Conservation (phyloP, 1,139 yeast genomes). For the Hemisphaericaspora subhashii region DNA sequence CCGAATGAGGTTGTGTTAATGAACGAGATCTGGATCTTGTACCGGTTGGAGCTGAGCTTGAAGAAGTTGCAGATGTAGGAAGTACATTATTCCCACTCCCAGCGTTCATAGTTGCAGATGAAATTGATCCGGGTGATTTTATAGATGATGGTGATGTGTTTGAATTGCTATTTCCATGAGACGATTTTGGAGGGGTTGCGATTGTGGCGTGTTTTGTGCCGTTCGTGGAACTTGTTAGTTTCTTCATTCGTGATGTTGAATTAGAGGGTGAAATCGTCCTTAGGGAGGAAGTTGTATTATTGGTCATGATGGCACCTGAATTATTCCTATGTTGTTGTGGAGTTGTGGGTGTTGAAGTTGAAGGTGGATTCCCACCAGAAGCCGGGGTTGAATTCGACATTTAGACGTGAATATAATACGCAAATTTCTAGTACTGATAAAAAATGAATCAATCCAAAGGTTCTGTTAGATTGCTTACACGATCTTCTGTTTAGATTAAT, state of each 20-base stretch:
- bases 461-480: too few relatives aligned
- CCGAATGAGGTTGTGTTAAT: conserved; percentile 22
- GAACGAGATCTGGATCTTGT: conserved; percentile 23
- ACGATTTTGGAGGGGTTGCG: background rate
- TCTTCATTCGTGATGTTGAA: background rate
- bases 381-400: too few relatives aligned
- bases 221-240: background rate
- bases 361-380: too few relatives aligned
- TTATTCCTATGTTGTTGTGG: background rate
- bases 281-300: background rate
- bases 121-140: background rate
- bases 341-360: background rate
- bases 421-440: too few relatives aligned
- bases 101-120: background rate
- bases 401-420: too few relatives aligned
- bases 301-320: too few relatives aligned
- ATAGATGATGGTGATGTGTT: background rate
- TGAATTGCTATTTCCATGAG: background rate
- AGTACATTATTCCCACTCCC: background rate
- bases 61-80: background rate
- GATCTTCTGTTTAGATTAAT: too few relatives aligned
- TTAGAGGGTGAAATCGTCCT: background rate
- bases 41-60: background rate
- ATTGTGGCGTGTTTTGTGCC: conserved; percentile 1
- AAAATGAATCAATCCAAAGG: too few relatives aligned